Conservation (phyloP, 2,329 filamentous ascomycete genomes). For the Tolypocladium tundrense region DNA sequence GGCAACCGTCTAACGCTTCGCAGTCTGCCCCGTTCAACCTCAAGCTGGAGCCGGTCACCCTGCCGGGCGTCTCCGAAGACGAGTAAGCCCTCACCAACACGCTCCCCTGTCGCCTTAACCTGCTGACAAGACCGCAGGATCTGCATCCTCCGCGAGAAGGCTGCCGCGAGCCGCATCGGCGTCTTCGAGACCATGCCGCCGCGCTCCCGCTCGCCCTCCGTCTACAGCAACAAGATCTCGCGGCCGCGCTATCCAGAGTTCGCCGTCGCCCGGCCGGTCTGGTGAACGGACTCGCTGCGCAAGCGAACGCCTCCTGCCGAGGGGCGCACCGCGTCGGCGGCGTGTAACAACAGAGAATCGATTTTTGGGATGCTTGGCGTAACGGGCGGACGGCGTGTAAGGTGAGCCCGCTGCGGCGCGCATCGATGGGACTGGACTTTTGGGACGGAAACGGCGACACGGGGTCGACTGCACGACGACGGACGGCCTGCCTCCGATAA, state of each 20-base stretch:
- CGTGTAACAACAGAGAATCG: not conserved
- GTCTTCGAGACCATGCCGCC: slow-evolving; percentile 24
- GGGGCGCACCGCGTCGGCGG: not conserved
- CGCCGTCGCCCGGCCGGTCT: not conserved
- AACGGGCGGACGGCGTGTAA: not conserved
- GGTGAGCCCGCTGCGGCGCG: not conserved
- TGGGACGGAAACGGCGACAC: not conserved
- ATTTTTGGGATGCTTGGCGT: not conserved
- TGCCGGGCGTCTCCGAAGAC: slow-evolving; percentile 47
- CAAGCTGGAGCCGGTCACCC: slow-evolving; percentile 38
- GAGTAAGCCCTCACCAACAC: slow-evolving; percentile 30
- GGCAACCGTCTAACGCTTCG: slow-evolving; percentile 11
- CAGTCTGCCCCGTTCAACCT: slow-evolving; percentile 52
- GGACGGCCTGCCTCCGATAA: not conserved
- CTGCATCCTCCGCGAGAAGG: slow-evolving; percentile 40
- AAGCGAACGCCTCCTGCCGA: not conserved
- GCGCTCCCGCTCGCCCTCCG: slow-evolving; percentile 11
- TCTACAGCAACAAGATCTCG: slow-evolving; percentile 6
- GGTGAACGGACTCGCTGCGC: not conserved
- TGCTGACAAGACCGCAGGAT: slow-evolving; percentile 22
- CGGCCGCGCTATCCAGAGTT: not conserved
- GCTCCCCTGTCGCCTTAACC: not conserved
- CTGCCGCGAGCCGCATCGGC: slow-evolving; percentile 37
- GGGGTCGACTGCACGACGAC: not conserved
- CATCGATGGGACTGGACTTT: not conserved